These are phyloP conservation scores for Tanacetum coccineum DNA, from an alignment of 129 eudicot species.

Conservation along the genomic window DNA sequence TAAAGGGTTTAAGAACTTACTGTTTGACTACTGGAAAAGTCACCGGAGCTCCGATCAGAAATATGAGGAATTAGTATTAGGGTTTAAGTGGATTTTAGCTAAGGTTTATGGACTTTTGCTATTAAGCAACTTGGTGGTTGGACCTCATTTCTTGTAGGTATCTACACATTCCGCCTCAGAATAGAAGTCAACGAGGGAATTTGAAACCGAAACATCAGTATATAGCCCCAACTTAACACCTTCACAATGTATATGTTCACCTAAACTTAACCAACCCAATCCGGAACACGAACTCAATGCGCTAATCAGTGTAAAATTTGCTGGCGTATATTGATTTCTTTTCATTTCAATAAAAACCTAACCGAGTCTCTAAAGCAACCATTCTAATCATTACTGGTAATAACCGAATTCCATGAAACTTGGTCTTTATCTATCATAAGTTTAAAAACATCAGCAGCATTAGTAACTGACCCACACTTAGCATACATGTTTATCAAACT, in stretches of 20 bases:
- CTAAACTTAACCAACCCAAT: constrained; percentile 56
- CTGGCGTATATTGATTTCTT: constrained; percentile 41
- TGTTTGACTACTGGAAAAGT: no score
- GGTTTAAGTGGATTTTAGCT: no score
- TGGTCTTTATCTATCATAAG: constrained; percentile 57
- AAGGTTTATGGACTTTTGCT: no score
- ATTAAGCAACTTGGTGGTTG: no score
- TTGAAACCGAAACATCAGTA: constrained; percentile 77
- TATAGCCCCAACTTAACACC: constrained; percentile 74
- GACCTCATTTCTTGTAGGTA: constrained; percentile 64
- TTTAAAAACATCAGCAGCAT: constrained; percentile 49
- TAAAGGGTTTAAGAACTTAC: no score
- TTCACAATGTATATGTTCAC: constrained; percentile 72
- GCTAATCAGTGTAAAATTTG: constrained; percentile 71
- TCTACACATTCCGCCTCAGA: constrained; percentile 47
- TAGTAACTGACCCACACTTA: constrained; percentile 61
- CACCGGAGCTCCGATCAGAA: no score
- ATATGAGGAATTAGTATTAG: no score
- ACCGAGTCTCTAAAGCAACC: constrained; percentile 51
- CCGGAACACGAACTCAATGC: constrained; percentile 77
- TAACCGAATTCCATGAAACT: constrained; percentile 80
- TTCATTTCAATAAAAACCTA: constrained; percentile 61
- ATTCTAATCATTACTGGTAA: constrained; percentile 78
- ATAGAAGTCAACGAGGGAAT: constrained; percentile 73
- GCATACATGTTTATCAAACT: constrained; percentile 82